Evolutionary conservation across 495 filamentous ascomycete species (phyloP).

Genomic region (Bathelium albidoporum): DNA sequence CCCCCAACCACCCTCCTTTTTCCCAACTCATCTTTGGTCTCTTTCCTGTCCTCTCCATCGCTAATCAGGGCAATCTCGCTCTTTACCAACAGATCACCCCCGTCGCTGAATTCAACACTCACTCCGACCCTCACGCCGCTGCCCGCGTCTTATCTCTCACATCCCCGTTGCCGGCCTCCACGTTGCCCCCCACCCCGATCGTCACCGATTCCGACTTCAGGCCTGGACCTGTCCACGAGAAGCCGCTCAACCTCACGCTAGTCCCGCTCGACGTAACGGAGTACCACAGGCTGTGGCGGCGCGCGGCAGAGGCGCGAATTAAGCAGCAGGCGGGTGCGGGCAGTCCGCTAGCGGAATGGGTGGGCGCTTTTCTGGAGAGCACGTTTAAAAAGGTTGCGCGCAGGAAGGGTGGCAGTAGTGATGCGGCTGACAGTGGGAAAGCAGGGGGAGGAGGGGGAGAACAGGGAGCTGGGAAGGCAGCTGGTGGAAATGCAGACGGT

Average conservation of each 20-base stretch:
- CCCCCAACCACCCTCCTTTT: neutral
- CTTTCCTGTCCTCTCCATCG: neutral
- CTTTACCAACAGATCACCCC: constrained; percentile 37
- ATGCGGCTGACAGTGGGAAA: too few species aligned
- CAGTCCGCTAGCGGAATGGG: constrained; percentile 79
- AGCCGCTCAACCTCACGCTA: constrained; percentile 57
- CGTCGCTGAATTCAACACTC: constrained; percentile 42
- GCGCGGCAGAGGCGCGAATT: constrained; percentile 41
- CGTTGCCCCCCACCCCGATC: constrained; percentile 51
- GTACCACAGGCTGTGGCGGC: constrained; percentile 54
- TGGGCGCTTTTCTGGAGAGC: constrained; percentile 60
- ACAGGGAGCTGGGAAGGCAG: constrained; percentile 35
- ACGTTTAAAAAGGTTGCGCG: constrained; percentile 76
- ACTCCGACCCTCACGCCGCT: constrained; percentile 48
- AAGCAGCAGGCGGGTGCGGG: constrained; percentile 28
- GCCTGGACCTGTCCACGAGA: too few species aligned
- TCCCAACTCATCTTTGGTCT: constrained; percentile 10
- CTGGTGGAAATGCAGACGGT: constrained; percentile 42
- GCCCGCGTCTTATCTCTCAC: constrained; percentile 86
- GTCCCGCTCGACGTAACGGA: constrained; percentile 88
- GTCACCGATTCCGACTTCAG: too few species aligned
- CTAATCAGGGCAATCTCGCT: constrained; percentile 5
- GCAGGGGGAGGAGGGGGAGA: too few species aligned
- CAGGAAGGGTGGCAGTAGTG: constrained; percentile 45
- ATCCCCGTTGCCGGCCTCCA: constrained; percentile 57